These are phyloP conservation scores for Skeletonema potamos DNA, from an alignment of 108 stramenopile species.

Conservation along the genomic window DNA sequence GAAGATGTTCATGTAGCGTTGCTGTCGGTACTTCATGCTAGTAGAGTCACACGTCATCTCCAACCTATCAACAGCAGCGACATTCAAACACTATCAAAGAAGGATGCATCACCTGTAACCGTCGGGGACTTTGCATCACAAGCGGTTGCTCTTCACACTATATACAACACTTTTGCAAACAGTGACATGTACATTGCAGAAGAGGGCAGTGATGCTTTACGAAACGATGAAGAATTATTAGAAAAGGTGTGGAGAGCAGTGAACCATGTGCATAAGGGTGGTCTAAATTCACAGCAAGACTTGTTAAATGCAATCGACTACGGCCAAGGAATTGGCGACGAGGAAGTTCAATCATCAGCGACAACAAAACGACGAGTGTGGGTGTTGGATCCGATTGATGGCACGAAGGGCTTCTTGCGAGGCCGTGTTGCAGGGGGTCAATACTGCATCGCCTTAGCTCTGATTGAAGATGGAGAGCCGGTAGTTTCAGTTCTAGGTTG, in stretches of 20 bases:
- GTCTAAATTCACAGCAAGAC: slow-evolving; percentile 12
- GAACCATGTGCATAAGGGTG: slow-evolving; percentile 6
- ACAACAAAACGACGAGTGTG: slow-evolving; percentile 48
- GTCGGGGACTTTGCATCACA: slow-evolving; percentile 68
- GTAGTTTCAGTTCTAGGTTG: slow-evolving; percentile 79
- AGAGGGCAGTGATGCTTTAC: slow-evolving; percentile 45
- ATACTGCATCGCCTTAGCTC: slow-evolving; percentile 73
- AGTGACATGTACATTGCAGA: slow-evolving; percentile 60
- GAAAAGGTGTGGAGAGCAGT: slow-evolving; percentile 29
- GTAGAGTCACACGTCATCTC: slow-evolving; percentile 30
- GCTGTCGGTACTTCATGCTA: slow-evolving; percentile 41
- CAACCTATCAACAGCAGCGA: slow-evolving; percentile 31
- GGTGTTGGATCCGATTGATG: slow-evolving; percentile 90
- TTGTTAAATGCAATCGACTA: slow-evolving; percentile 48
- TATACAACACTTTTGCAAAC: slow-evolving; percentile 42
- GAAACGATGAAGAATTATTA: slow-evolving; percentile 26
- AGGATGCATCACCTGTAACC: slow-evolving; percentile 65
- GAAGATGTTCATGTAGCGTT: slow-evolving; percentile 42
- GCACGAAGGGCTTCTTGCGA: slow-evolving; percentile 89
- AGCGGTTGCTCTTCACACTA: slow-evolving; percentile 48
- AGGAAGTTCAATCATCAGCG: neutral
- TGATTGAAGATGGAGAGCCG: slow-evolving; percentile 68
- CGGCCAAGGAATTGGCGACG: slow-evolving; percentile 24
- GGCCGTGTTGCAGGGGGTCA: slow-evolving; percentile 59
- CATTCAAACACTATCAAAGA: slow-evolving; percentile 43